Evolutionary conservation across 257 asterid genomes (phyloP), one percentile per base, ranked within the genome.

Genomic region (Rehmannia glutinosa): DNA sequence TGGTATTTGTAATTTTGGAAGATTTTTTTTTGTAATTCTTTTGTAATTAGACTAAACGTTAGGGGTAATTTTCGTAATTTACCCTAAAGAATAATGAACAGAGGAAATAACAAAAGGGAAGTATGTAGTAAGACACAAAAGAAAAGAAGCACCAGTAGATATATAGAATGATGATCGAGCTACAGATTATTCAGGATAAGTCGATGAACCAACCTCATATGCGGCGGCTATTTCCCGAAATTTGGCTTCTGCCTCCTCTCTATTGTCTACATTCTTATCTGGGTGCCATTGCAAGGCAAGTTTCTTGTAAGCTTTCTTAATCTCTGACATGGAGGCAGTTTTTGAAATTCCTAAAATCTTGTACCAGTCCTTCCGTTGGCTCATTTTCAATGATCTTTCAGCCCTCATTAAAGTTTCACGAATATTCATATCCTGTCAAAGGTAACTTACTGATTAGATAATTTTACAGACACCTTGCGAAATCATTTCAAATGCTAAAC

Each of bases 231-330:
- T 91, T 81, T 94, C 99, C 42, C 83, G 84, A 27, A 91, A 91
- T 70, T 89, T 84, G 68, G 86, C 86, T 76, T 91, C 97, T 21
- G 99, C 98, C 83, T 79, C 99, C 70, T 84, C 97, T 69, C 99
- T 85, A 49, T 94, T 91, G 73, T 87, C 95, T 6, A 81, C 91
- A 43, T 94, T 91, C 82, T 91, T 91, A 76, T 91, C 98, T 2
- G 98, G 98, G 70, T 94, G 99, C 96, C 98, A 94, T 64, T 89
- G 97, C 84, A 94, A 74, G 47, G 97, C 99, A 54, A 94, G 97
- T 80, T 82, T 94, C 84, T 88, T 94, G 83, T 91, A 91, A 38
- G 96, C 99, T 73, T 84, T 88, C 79, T 94, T 91, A 6, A 91
- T 94, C 73, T 94, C 99, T 8, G 93, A 81, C 55, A 89, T 67